Evolutionary conservation across 495 filamentous ascomycete genomes (phyloP).

Genomic region (Tetracladium marchalianum): DNA sequence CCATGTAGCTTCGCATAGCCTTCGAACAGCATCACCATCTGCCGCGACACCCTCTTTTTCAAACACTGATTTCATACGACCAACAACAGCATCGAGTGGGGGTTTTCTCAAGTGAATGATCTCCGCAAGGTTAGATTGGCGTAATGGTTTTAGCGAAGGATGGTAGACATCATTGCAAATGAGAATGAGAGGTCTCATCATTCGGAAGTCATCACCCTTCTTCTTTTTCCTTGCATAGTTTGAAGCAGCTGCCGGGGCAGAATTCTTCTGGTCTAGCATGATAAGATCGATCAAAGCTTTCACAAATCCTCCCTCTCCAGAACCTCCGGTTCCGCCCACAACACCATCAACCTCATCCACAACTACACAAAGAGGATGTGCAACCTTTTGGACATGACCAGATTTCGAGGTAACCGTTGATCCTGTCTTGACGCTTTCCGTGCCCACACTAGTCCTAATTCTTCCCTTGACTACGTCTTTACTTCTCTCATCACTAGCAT

Average conservation of each 20-base stretch:
- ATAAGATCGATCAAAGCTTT: constrained; percentile 90
- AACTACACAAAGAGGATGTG: constrained; percentile 81
- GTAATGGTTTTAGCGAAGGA: constrained; percentile 71
- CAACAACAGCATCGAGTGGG: constrained; percentile 74
- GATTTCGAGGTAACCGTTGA: constrained; percentile 40
- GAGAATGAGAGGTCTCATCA: constrained; percentile 79
- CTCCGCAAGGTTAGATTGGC: constrained; percentile 73
- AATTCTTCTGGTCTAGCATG: constrained; percentile 73
- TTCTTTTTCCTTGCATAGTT: constrained; percentile 36
- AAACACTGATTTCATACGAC: constrained; percentile 73
- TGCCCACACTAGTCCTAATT: constrained; percentile 79
- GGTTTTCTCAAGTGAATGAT: constrained; percentile 89
- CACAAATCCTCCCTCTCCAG: constrained; percentile 76
- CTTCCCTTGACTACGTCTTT: constrained; percentile 75
- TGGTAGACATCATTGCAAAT: constrained; percentile 99
- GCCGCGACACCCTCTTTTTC: constrained; percentile 74
- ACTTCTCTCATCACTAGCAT: constrained; percentile 73
- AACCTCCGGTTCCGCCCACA: constrained; percentile 61
- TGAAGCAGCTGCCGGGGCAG: constrained; percentile 28
- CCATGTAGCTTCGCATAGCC: constrained; percentile 88
- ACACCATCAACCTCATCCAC: constrained; percentile 97
- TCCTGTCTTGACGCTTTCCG: constrained; percentile 82
- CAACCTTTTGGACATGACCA: constrained; percentile 59
- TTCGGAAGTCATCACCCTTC: constrained; percentile 72
- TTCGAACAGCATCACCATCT: constrained; percentile 78